Conservation (phyloP, 148 eudicot genomes). For the Chenopodium berlandieri region DNA sequence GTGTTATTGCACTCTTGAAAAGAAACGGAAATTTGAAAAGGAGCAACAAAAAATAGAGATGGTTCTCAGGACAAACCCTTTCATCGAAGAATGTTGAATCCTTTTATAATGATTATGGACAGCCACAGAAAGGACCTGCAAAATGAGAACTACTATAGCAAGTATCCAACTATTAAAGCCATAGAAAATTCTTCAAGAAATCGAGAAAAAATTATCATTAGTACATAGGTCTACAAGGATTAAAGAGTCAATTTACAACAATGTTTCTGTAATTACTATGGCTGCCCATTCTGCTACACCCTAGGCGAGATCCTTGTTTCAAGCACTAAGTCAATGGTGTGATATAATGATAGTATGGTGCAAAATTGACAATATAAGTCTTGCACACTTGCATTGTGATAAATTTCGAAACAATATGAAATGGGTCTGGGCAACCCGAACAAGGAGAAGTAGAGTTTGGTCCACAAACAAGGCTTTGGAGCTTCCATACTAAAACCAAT, state of each 20-base stretch:
- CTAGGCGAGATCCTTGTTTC: neutral
- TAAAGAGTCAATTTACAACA: neutral
- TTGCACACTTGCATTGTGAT: neutral
- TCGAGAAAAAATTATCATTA: neutral
- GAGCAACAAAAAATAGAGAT: neutral
- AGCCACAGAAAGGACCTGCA: slow-evolving; percentile 90
- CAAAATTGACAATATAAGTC: neutral
- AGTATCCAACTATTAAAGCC: neutral
- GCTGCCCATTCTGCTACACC: neutral
- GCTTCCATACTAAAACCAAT: no score
- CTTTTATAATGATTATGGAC: slow-evolving; percentile 92
- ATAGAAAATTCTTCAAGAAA: neutral
- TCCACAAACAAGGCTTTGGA: no score
- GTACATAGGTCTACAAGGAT: neutral
- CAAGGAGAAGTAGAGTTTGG: no score
- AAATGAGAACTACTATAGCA: slow-evolving; percentile 5
- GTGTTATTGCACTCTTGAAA: neutral
- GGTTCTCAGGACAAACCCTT: slow-evolving; percentile 51
- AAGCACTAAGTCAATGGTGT: neutral
- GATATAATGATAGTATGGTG: neutral
- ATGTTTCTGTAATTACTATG: neutral
- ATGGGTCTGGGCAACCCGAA: no score
- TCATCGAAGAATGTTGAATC: slow-evolving; percentile 58
- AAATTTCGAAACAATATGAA: no score
- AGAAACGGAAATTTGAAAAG: neutral